Base-by-base conservation (phyloP, 1,284 basidiomycete genomes). In the Fomitopsis pinicola region DNA sequence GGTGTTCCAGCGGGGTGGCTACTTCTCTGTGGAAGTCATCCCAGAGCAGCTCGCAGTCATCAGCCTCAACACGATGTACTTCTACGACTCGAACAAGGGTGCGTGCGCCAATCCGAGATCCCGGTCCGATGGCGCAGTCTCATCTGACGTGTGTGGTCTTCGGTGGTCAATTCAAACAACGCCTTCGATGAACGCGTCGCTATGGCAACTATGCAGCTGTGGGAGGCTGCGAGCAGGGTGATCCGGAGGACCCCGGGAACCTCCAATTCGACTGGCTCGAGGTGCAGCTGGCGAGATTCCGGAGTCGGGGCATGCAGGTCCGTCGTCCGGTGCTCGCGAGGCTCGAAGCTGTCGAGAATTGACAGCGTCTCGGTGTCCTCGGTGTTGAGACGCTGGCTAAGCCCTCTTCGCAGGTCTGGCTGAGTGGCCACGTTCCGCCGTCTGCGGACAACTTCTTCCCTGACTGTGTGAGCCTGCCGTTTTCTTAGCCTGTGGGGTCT, bases 61-160 rank as follows among this genome's bases (percentile, higher is more conserved):
- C 71, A 91, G 89, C 66, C 77, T 97, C 62, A 97, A 97, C 75
- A 96, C 95, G 1, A 83, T 97, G 75, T 97, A 94, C 76, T 96
- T 94, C 77, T 97, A 92, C 75, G 89, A 94, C 71, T 88, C 89
- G 38, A 97, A 97, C 77, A 92, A 94, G 78, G 91, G 92, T 87
- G 68, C 71, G 78, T 52, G 55, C 62, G 38, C 35, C 48, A 17
- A 40, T 33, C 48, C 48, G 28, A n/a, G 55, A 45, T 33, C 28
- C 19, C 42, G 38, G 19, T 57, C 15, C 38, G 38, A 40, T 36
- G 9, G 38, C 38, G 14, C 38, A 15, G 26, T 38, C 42, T 26
- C 42, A 44, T 57, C 12, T 33, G 55, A 44, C 28, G 36, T 5
- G 36, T 5, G 38, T 30, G 62, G 59, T 36, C 60, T 57, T 59